phyloP scores from a whole-genome alignment of 805 yeast genomes.

The Wickerhamiella cacticola region DNA sequence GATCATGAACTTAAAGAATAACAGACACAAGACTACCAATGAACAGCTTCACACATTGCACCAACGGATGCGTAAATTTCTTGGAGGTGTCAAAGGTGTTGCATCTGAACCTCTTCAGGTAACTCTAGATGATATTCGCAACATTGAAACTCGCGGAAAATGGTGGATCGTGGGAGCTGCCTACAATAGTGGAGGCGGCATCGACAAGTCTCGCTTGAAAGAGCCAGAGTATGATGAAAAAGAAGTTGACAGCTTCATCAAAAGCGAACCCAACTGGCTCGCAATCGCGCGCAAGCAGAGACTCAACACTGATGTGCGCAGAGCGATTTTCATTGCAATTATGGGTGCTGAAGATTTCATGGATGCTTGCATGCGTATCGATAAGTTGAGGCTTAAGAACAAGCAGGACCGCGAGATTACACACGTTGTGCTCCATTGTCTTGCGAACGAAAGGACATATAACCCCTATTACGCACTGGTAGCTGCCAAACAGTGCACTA shows the following conservation, averaged over 20 bases:
- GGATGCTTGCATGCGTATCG: constrained; percentile 74
- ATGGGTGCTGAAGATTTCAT: constrained; percentile 91
- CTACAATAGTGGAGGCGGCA: constrained; percentile 59
- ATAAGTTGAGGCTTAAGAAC: constrained; percentile 64
- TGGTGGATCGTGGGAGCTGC: constrained; percentile 99
- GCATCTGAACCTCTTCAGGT: constrained; percentile 70
- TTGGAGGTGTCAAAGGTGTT: constrained; percentile 41
- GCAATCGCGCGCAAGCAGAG: constrained; percentile 75
- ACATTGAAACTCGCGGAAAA: constrained; percentile 70
- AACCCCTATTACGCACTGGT: constrained; percentile 83
- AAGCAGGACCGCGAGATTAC: constrained; percentile 83
- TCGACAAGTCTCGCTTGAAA: constrained; percentile 14
- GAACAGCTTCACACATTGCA: constrained; percentile 43
- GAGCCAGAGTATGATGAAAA: constrained; percentile 30
- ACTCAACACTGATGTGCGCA: constrained; percentile 90
- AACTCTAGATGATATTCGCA: constrained; percentile 64
- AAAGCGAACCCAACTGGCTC: constrained; percentile 75
- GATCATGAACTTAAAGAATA: constrained; percentile 72
- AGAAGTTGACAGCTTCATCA: constrained; percentile 45
- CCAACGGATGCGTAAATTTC: constrained; percentile 48
- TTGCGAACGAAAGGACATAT: constrained; percentile 65
- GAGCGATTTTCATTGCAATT: constrained; percentile 85
- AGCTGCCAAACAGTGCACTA: constrained; percentile 61
- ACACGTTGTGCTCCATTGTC: constrained; percentile 72
- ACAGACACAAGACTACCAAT: constrained; percentile 52